Conservation (phyloP, 805 yeast genomes). For the Kazachstania kunashirensis region DNA sequence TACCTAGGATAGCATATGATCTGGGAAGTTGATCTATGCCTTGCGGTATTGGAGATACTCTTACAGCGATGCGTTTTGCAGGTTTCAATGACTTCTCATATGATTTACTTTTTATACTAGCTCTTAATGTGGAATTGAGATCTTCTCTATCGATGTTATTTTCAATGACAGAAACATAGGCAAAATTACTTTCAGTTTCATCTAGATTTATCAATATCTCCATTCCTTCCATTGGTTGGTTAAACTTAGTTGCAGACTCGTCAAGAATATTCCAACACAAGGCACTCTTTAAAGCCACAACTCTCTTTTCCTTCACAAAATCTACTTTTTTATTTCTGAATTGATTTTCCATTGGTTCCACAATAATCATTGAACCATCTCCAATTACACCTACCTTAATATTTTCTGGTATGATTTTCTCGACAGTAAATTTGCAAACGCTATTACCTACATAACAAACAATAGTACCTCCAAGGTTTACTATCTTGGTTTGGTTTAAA, state of each 20-base stretch:
- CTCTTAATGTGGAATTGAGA: conserved; percentile 5
- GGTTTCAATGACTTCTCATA: not conserved
- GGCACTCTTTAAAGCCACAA: conserved; percentile 5
- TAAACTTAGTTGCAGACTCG: not conserved
- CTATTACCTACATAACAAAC: conserved; percentile 61
- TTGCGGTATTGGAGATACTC: not conserved
- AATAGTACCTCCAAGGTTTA: conserved; percentile 46
- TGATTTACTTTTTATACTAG: not conserved
- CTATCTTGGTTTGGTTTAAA: conserved; percentile 72
- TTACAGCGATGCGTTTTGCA: conserved; percentile 4
- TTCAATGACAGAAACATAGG: conserved; percentile 24
- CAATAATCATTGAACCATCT: conserved; percentile 58
- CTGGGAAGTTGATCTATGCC: conserved; percentile 7
- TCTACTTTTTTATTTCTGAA: conserved; percentile 16
- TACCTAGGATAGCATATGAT: conserved; percentile 37
- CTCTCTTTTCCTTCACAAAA: not conserved
- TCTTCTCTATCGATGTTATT: conserved; percentile 24
- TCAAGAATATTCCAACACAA: conserved; percentile 1
- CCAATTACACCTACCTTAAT: conserved; percentile 41
- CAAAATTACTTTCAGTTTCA: conserved; percentile 14
- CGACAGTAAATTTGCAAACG: conserved; percentile 48
- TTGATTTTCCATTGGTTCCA: conserved; percentile 57
- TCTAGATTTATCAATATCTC: conserved; percentile 3
- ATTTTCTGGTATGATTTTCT: conserved; percentile 36
- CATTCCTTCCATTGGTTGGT: not conserved